These are phyloP conservation scores for Serendipita sp. DNA, from an alignment of 768 basidiomycete species.

Conservation along the genomic window DNA sequence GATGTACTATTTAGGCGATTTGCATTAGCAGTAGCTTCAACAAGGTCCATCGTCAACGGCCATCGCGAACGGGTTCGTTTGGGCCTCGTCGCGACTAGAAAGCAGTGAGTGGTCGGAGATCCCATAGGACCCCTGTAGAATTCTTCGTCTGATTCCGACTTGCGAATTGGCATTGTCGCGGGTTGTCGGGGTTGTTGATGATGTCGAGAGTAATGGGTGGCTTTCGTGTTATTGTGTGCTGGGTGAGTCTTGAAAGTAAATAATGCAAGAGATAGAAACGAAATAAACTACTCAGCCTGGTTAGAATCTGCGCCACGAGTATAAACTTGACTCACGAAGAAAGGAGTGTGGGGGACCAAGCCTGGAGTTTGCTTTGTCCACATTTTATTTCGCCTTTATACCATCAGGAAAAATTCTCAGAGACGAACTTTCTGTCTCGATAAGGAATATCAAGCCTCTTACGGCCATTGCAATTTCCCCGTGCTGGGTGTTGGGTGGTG, in stretches of 20 bases:
- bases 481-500: background rate
- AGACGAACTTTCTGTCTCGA: too few species aligned
- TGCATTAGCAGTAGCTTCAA: background rate
- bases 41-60: background rate
- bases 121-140: background rate
- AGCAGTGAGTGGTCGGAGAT: background rate
- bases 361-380: background rate
- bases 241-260: background rate
- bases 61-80: background rate
- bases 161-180: background rate
- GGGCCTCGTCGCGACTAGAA: background rate
- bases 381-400: too few species aligned
- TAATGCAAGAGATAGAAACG: background rate
- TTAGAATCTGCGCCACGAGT: background rate
- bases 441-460: too few species aligned
- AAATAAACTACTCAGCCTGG: background rate
- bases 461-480: too few species aligned
- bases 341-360: background rate
- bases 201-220: background rate
- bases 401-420: too few species aligned
- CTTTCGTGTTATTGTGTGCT: background rate
- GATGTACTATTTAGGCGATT: background rate
- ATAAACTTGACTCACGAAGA: background rate
- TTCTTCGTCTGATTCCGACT: constrained; percentile 1
- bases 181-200: background rate